Evolutionary conservation across 192 early-diverging fungal genomes (phyloP).

Genomic region (Tieghemiomyces parasiticus): DNA sequence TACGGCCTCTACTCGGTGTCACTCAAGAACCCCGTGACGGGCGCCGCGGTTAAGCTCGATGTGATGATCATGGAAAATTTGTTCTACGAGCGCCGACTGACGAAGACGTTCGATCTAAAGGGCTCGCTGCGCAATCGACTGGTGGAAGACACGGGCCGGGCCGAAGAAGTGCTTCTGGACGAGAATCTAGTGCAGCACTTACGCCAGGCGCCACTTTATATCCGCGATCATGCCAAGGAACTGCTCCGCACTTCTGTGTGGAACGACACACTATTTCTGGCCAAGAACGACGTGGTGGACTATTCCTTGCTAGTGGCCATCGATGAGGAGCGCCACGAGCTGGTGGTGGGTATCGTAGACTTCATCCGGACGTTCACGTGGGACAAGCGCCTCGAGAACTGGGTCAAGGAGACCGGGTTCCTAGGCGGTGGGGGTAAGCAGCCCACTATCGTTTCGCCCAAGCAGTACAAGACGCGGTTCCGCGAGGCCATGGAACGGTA

Average conservation of each 20-base stretch:
- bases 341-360: slow-evolving; percentile 97
- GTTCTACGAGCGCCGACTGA: slow-evolving; percentile 72
- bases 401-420: slow-evolving; percentile 91
- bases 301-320: slow-evolving; percentile 93
- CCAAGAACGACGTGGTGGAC: slow-evolving; percentile 94
- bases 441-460: slow-evolving; percentile 92
- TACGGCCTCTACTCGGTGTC: slow-evolving; percentile 88
- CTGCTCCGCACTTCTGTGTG: slow-evolving; percentile 69
- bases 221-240: slow-evolving; percentile 79
- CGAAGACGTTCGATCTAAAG: slow-evolving; percentile 79
- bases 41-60: slow-evolving; percentile 77
- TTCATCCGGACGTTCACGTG: slow-evolving; percentile 97
- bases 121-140: slow-evolving; percentile 90
- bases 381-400: slow-evolving; percentile 97
- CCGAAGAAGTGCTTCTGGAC: slow-evolving; percentile 80
- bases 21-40: slow-evolving; percentile 67
- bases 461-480: slow-evolving; percentile 88
- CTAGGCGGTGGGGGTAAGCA: slow-evolving; percentile 82
- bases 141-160: slow-evolving; percentile 69
- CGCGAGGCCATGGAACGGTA: slow-evolving; percentile 86
- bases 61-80: slow-evolving; percentile 93
- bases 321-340: slow-evolving; percentile 66
- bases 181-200: slow-evolving; percentile 73
- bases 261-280: slow-evolving; percentile 91
- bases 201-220: slow-evolving; percentile 75